Percentiles rank a stretch among this genome's conserved stretches.
These are phyloP conservation scores for Lentinula raphanica DNA, from an alignment of 768 basidiomycete genomes.

Conservation along the genomic window DNA sequence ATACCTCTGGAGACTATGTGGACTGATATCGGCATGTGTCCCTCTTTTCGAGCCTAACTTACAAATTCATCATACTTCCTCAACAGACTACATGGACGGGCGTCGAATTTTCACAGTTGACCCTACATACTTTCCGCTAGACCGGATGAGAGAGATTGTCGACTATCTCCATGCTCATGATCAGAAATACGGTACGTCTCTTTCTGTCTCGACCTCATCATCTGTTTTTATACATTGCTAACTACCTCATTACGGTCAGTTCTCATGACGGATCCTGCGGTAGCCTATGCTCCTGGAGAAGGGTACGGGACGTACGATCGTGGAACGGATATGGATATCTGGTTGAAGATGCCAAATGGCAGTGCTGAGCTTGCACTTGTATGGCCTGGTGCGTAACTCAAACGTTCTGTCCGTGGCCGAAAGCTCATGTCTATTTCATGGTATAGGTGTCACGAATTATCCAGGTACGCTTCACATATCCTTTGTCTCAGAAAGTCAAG, in stretches of 20 bases:
- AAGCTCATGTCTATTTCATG: background rate
- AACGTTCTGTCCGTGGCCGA: background rate
- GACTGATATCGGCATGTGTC: conserved; percentile 71
- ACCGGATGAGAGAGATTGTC: conserved; percentile 62
- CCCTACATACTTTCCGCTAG: conserved; percentile 59
- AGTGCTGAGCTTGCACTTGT: conserved; percentile 53
- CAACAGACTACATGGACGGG: conserved; percentile 60
- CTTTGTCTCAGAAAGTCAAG: too few species aligned
- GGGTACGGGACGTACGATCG: conserved; percentile 51
- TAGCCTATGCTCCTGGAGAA: conserved; percentile 43
- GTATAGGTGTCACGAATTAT: conserved; percentile 50
- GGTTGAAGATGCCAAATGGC: conserved; percentile 59
- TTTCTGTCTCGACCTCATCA: background rate
- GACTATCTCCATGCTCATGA: conserved; percentile 52
- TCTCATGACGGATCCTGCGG: conserved; percentile 71
- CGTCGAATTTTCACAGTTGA: conserved; percentile 69
- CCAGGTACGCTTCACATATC: conserved; percentile 32
- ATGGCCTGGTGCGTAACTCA: conserved; percentile 49
- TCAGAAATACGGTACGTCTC: conserved; percentile 50
- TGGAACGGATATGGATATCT: conserved; percentile 49
- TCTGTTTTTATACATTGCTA: background rate
- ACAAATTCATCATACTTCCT: background rate
- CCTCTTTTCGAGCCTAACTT: too few species aligned
- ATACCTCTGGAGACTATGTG: conserved; percentile 78
- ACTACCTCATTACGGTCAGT: too few species aligned